Conservation (phyloP, 495 filamentous ascomycete species). For the Aspergillus nanangensis region DNA sequence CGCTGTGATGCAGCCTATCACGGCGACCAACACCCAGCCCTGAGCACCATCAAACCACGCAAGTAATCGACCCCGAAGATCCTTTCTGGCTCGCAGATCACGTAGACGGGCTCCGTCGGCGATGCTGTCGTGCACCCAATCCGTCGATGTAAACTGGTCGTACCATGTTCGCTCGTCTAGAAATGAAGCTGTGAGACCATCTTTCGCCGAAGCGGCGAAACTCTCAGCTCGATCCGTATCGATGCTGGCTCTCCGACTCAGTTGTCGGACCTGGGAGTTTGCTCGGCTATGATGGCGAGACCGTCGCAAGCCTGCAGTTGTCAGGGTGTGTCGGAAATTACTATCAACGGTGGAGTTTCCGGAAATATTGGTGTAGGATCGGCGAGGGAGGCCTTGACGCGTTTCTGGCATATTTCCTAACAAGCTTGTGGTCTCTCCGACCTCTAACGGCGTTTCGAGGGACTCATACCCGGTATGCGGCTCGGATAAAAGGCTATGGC, state of each 20-base stretch:
- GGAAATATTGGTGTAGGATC: slow-evolving; percentile 40
- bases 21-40: slow-evolving; percentile 89
- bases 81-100: slow-evolving; percentile 73
- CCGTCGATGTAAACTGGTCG: slow-evolving; percentile 97
- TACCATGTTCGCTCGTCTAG: slow-evolving; percentile 94
- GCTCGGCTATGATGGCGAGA: slow-evolving; percentile 62
- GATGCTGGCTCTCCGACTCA: slow-evolving; percentile 43
- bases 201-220: slow-evolving; percentile 52
- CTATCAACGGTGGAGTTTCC: slow-evolving; percentile 25
- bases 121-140: slow-evolving; percentile 98
- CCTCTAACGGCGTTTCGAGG: slow-evolving; percentile 29
- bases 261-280: slow-evolving; percentile 54
- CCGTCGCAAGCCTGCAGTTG: slow-evolving; percentile 42
- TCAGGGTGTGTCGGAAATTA: slow-evolving; percentile 26
- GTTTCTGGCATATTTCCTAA: slow-evolving; percentile 17
- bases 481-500: slow-evolving; percentile 32
- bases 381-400: slow-evolving; percentile 20
- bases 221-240: slow-evolving; percentile 35
- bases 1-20: slow-evolving; percentile 86
- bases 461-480: slow-evolving; percentile 36
- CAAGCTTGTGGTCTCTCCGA: slow-evolving; percentile 34
- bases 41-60: slow-evolving; percentile 83
- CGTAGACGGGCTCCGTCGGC: slow-evolving; percentile 89
- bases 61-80: slow-evolving; percentile 72
- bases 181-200: slow-evolving; percentile 46